Conservation (phyloP, 1,284 basidiomycete genomes). For the Trichosporon faecale region DNA sequence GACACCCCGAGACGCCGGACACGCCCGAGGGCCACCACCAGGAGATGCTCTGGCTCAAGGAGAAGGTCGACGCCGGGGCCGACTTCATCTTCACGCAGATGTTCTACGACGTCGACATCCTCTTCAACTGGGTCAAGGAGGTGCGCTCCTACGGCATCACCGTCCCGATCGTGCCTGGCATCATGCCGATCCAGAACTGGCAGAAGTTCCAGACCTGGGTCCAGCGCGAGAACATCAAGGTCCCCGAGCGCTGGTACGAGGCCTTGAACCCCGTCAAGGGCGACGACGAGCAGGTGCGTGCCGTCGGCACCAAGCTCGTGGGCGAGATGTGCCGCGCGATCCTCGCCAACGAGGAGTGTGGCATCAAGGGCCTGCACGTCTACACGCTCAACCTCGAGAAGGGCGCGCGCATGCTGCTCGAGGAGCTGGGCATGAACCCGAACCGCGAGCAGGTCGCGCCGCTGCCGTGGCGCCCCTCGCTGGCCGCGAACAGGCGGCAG, state of each 20-base stretch:
- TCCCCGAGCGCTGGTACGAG: conserved; percentile 77
- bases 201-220: conserved; percentile 93
- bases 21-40: conserved; percentile 51
- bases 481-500: conserved; percentile 79
- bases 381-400: conserved; percentile 99
- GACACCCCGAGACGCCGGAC: conserved; percentile 62
- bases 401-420: conserved; percentile 85
- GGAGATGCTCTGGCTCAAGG: conserved; percentile 82
- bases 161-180: conserved; percentile 84
- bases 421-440: conserved; percentile 79
- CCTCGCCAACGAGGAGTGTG: conserved; percentile 67
- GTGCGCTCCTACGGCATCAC: conserved; percentile 83
- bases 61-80: conserved; percentile 91
- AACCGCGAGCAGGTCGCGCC: conserved; percentile 82
- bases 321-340: conserved; percentile 83
- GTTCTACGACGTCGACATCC: conserved; percentile 90
- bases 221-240: conserved; percentile 75
- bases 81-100: conserved; percentile 96
- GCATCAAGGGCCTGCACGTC: conserved; percentile 84
- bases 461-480: conserved; percentile 88
- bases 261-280: conserved; percentile 85
- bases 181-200: conserved; percentile 98
- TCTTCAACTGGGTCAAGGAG: conserved; percentile 77
- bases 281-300: conserved; percentile 84
- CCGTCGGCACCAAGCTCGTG: conserved; percentile 80